Percentiles rank a stretch among this genome's conserved stretches.
These are phyloP conservation scores for Hibiscus tridactylites DNA, from an alignment of 345 rosid species.

Conservation along the genomic window DNA sequence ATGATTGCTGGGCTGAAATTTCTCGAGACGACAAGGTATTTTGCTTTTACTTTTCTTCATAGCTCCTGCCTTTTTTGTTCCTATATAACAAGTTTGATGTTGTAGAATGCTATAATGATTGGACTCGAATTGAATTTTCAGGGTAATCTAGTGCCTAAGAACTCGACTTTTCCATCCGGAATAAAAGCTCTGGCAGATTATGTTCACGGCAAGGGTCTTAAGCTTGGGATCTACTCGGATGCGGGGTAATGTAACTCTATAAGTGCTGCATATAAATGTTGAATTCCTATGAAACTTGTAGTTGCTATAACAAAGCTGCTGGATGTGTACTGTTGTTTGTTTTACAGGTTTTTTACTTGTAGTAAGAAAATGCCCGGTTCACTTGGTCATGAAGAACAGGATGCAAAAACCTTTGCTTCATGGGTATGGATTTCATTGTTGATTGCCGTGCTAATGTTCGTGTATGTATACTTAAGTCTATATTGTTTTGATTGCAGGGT, in stretches of 20 bases:
- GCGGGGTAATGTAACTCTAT: slow-evolving; percentile 50
- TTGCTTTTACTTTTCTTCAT: background rate
- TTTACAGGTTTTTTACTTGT: slow-evolving; percentile 66
- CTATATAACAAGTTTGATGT: background rate
- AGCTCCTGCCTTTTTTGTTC: background rate
- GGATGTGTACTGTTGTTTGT: background rate
- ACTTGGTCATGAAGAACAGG: slow-evolving; percentile 77
- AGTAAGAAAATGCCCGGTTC: slow-evolving; percentile 92
- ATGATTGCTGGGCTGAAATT: slow-evolving; percentile 97
- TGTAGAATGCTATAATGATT: background rate
- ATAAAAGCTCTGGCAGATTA: slow-evolving; percentile 74
- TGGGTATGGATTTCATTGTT: slow-evolving; percentile 46
- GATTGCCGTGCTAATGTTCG: background rate
- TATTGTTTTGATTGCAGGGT: slow-evolving; percentile 38
- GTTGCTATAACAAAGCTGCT: background rate
- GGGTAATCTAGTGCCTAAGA: slow-evolving; percentile 61
- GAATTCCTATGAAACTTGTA: background rate
- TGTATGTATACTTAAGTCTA: background rate
- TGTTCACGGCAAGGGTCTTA: slow-evolving; percentile 77
- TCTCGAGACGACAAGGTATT: slow-evolving; percentile 62
- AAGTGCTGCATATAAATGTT: background rate
- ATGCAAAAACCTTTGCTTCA: slow-evolving; percentile 81
- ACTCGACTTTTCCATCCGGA: slow-evolving; percentile 73
- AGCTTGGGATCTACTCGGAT: slow-evolving; percentile 83
- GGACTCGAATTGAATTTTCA: slow-evolving; percentile 23